Evolutionary conservation across 2,329 filamentous ascomycete genomes (phyloP).

Genomic region (Chaetomium strumarium): DNA sequence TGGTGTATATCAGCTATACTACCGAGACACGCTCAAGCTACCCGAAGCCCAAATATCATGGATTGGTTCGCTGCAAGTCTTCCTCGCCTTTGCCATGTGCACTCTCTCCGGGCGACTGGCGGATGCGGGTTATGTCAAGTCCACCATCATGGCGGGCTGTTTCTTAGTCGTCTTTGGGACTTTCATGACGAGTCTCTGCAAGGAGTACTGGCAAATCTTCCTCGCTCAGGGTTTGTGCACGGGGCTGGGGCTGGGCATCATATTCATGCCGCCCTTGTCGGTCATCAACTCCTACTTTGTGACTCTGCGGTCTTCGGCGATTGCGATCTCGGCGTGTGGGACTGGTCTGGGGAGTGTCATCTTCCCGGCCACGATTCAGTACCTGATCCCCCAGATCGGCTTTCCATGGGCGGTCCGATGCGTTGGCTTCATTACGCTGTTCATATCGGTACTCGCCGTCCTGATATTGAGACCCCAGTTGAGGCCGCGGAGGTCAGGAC

Average conservation of each 20-base stretch:
- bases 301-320: conserved; percentile 49
- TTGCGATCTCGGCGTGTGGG: conserved; percentile 55
- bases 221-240: conserved; percentile 49
- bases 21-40: conserved; percentile 32
- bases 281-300: conserved; percentile 55
- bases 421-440: conserved; percentile 54
- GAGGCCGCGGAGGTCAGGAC: conserved; percentile 39
- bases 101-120: conserved; percentile 44
- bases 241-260: conserved; percentile 49
- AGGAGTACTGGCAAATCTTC: conserved; percentile 47
- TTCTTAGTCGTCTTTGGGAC: conserved; percentile 40
- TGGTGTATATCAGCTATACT: conserved; percentile 44
- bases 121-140: conserved; percentile 44
- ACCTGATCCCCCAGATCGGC: conserved; percentile 55
- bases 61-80: conserved; percentile 47
- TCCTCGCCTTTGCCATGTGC: conserved; percentile 44
- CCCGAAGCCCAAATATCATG: conserved; percentile 37
- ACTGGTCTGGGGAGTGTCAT: conserved; percentile 57
- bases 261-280: conserved; percentile 48
- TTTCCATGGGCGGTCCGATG: conserved; percentile 61
- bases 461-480: conserved; percentile 41
- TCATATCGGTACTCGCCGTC: conserved; percentile 35
- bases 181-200: conserved; percentile 42
- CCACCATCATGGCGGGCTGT: conserved; percentile 37
- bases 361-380: conserved; percentile 53